A percentile compares a stretch with the other conserved stretches of the same genome.
Evolutionary conservation across 495 filamentous ascomycete genomes (phyloP).

Genomic region (Penicillium silybi): DNA sequence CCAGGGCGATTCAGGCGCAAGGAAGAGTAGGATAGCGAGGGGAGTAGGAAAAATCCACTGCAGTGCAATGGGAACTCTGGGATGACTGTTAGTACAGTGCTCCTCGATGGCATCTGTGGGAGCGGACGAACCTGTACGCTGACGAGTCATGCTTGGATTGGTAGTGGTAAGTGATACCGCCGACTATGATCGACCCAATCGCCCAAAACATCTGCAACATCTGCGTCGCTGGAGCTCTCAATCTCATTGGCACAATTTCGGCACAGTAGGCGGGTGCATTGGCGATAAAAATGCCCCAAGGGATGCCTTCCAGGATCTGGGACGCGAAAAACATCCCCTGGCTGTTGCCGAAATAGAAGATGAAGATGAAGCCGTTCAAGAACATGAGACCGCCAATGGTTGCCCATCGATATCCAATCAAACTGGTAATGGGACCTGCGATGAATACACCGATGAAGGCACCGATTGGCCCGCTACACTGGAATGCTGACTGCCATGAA

Average conservation of each 20-base stretch:
- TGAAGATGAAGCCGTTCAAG: constrained; percentile 45
- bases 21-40: constrained; percentile 29
- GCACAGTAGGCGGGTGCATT: constrained; percentile 43
- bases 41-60: constrained; percentile 46
- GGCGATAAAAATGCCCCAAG: constrained; percentile 48
- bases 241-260: constrained; percentile 42
- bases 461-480: constrained; percentile 38
- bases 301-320: constrained; percentile 46
- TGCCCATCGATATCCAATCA: constrained; percentile 47
- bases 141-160: too few species aligned
- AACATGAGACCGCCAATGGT: constrained; percentile 39
- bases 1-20: constrained; percentile 53
- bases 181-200: constrained; percentile 44
- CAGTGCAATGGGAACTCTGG: constrained; percentile 42
- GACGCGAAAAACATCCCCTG: constrained; percentile 40
- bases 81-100: constrained; percentile 28
- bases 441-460: constrained; percentile 43
- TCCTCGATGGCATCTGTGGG: constrained; percentile 23
- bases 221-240: constrained; percentile 43
- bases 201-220: constrained; percentile 49
- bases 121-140: constrained; percentile 43
- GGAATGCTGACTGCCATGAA: constrained; percentile 49
- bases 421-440: constrained; percentile 42
- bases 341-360: constrained; percentile 41
- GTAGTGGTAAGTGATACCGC: constrained; percentile 41